Base-by-base conservation (phyloP, 495 filamentous ascomycete genomes). In the Penicillium turbatum region DNA sequence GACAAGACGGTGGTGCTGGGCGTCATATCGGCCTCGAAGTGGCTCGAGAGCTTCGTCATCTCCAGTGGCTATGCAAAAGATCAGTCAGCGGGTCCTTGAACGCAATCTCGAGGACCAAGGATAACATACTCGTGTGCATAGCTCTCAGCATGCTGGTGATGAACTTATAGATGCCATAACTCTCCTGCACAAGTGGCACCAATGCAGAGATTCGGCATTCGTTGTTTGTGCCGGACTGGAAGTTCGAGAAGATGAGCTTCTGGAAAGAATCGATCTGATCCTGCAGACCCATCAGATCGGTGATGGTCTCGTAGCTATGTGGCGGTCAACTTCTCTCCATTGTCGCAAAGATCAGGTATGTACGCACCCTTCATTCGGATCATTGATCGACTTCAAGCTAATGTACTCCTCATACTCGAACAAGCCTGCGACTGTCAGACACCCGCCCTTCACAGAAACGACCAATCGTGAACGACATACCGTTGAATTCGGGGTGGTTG, bases 391-490 rank as follows among this genome's bases (percentile, higher is more conserved):
- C 75, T 97, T 97, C 68, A 98, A 78, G 63, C 90, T 96, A 69
- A 97, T 92, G 68, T 98, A 98, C 65, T 98, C 93, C 77, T 97
- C 93, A 59, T 98, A 98, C 65, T 98, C 93, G 64, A 97, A 97
- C 24, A 93, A 77, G 36, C 84, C 84, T 87, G 51, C 34, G 16
- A 48, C 6, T 36, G 35, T 69, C 35, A 69, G 65, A 45, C 49
- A 41, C 17, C 12, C 37, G n/a, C 35, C 26, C 30, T 32, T 50
- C 15, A 43, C 27, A 13, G 15, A 19, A 17, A 15, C 9, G 26
- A 8, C 31, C n/a, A 48, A 41, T 19, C 5, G 31, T 19, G 19
- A 24, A 13, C 12, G 41, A 57, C 67, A 45, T 85, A 81, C 93
- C 93, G 69, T 97, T 97, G 79, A 98, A 98, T 71, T 96, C 93